These are phyloP conservation scores for Rhodomyrtus psidioides DNA, from an alignment of 441 rosid genomes.

Conservation along the genomic window DNA sequence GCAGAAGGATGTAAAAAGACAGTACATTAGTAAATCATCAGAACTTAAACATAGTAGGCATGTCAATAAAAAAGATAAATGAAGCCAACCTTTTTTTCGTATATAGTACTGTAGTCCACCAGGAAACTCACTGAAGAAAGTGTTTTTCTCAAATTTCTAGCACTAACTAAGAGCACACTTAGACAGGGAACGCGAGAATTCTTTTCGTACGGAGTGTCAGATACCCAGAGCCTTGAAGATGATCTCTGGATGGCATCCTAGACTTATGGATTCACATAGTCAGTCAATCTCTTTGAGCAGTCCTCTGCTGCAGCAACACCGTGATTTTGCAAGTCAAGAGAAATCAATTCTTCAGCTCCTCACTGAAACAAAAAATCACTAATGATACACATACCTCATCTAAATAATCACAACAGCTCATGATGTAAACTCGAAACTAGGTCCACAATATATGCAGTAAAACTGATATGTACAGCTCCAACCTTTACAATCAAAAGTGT, in stretches of 20 bases:
- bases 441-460: not conserved
- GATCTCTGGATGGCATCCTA: conserved; percentile 38
- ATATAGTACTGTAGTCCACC: conserved; percentile 37
- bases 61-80: not conserved
- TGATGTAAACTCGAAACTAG: not conserved
- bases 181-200: conserved; percentile 18
- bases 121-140: conserved; percentile 18
- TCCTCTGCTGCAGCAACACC: conserved; percentile 31
- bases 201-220: conserved; percentile 24
- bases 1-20: too few species aligned
- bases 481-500: not conserved
- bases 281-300: conserved; percentile 24
- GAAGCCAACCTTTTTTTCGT: conserved; percentile 21
- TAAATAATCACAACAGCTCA: not conserved
- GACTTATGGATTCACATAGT: conserved; percentile 19
- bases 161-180: conserved; percentile 24
- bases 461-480: not conserved
- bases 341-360: conserved; percentile 29
- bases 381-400: not conserved
- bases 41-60: not conserved
- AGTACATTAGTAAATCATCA: not conserved
- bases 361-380: conserved; percentile 16
- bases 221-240: conserved; percentile 35
- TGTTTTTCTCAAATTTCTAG: conserved; percentile 16
- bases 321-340: conserved; percentile 17